Evolutionary conservation across 2,329 filamentous ascomycete genomes (phyloP), one percentile per base, ranked within the genome.

Genomic region (Aureobasidium sp.): DNA sequence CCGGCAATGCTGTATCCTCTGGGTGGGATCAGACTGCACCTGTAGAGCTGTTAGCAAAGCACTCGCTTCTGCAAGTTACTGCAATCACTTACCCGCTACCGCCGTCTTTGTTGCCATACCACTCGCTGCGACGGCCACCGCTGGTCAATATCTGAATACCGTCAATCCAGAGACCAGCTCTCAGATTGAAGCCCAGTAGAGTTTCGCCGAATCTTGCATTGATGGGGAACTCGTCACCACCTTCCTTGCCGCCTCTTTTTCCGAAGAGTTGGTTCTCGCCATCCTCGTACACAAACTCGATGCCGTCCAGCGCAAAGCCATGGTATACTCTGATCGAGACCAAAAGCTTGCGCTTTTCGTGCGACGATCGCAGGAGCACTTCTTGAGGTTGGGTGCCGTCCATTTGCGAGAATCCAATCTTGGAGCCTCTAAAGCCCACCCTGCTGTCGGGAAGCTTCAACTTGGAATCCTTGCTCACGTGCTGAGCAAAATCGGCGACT

Each of bases 211-310:
- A 86, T 47, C 90, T 85, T 37, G 90, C 86, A 74, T 97, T 92
- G 67, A 97, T 80, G 17, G 88, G 81, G 75, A 96, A 96, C 49
- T 85, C 82, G 69, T 88, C 86, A 1, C 87, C 87, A 2, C 85
- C 85, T 27, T 81, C 76, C 65, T 87, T 87, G 8, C 87, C 89
- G 14, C 88, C 88, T 60, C 82, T 81, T 70, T 90, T 92, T 44
- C 94, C 94, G 77, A 99, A 95, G 3, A 97, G 74, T 71, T 97
- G 91, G 60, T 81, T 88, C 0, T 89, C 88, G 17, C 84, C 82
- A 72, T 97, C 91, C 69, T 97, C 93, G 70, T 96, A 97, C 63
- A 89, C 81, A 74, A 99, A 97, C 72, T 97, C 93, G 22, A 99
- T 74, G 0, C 94, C 94, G 71, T 96, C 88, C 14, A 97, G 71